A percentile compares a stretch with the other conserved stretches of the same genome.
Conservation (phyloP, 2,329 filamentous ascomycete species). For the Alternaria longipes region DNA sequence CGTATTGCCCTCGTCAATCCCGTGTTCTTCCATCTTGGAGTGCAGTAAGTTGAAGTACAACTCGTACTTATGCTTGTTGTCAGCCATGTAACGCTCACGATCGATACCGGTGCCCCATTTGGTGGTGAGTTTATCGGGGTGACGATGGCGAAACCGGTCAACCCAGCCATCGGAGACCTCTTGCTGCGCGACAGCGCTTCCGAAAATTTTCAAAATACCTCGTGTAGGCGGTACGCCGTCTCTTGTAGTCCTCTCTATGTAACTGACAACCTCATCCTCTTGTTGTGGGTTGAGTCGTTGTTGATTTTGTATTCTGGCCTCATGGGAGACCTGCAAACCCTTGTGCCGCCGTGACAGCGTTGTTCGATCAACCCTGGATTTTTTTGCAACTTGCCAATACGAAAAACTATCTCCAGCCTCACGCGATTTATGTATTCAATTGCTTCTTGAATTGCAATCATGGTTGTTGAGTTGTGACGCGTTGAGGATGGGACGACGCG, state of each 20-base stretch:
- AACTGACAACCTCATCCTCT: not conserved
- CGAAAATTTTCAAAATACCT: not conserved
- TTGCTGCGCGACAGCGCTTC: not conserved
- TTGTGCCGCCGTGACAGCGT: slow-evolving; percentile 2
- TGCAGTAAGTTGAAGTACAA: slow-evolving; percentile 18
- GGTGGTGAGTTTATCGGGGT: slow-evolving; percentile 10
- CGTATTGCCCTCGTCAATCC: slow-evolving; percentile 11
- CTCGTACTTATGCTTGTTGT: slow-evolving; percentile 10
- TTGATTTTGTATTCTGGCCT: not conserved
- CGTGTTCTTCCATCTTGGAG: slow-evolving; percentile 17
- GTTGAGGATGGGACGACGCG: not conserved
- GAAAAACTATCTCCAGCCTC: not conserved
- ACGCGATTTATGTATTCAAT: not conserved
- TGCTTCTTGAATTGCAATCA: not conserved
- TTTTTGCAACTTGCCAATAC: not conserved
- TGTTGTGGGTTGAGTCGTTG: slow-evolving; percentile 1
- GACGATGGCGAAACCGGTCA: slow-evolving; percentile 8
- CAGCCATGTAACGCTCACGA: slow-evolving; percentile 10
- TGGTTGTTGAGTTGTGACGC: not conserved
- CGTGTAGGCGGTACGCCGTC: not conserved
- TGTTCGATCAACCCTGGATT: not conserved
- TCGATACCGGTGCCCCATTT: slow-evolving; percentile 9
- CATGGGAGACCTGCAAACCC: not conserved
- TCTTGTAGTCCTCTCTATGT: not conserved
- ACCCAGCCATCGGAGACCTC: slow-evolving; percentile 19